Conservation (phyloP, 2,329 filamentous ascomycete genomes). For the Colletotrichum sojae region DNA sequence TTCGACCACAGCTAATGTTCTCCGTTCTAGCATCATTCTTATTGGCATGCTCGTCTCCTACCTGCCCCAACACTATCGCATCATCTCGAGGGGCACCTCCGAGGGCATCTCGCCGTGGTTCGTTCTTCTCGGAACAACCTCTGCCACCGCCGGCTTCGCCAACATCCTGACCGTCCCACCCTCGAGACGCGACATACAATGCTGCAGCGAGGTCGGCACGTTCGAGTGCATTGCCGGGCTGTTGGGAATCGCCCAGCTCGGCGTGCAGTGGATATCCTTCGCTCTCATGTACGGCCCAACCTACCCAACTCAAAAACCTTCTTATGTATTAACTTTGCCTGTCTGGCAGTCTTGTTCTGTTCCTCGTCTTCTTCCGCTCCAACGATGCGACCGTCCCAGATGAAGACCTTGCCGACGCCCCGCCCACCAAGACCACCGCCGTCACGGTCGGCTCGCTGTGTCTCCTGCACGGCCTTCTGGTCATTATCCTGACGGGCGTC, state of each 20-base stretch:
- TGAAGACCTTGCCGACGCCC: slow-evolving; percentile 64
- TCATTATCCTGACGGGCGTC: slow-evolving; percentile 77
- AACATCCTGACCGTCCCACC: slow-evolving; percentile 93
- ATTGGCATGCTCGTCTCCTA: slow-evolving; percentile 93
- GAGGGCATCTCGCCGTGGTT: slow-evolving; percentile 98
- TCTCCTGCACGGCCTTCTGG: slow-evolving; percentile 80
- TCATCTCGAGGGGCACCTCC: slow-evolving; percentile 86
- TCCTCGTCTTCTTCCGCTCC: slow-evolving; percentile 92
- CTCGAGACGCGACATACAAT: slow-evolving; percentile 85
- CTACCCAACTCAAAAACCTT: background rate
- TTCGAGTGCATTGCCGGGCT: slow-evolving; percentile 89
- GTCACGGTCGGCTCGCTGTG: slow-evolving; percentile 80
- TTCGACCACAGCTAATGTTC: slow-evolving; percentile 41
- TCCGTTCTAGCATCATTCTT: slow-evolving; percentile 74
- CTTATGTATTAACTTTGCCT: slow-evolving; percentile 1
- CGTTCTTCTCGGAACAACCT: slow-evolving; percentile 92
- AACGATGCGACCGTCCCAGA: slow-evolving; percentile 65
- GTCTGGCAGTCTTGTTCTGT: slow-evolving; percentile 82
- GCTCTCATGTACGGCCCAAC: slow-evolving; percentile 80
- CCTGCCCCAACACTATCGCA: slow-evolving; percentile 93
- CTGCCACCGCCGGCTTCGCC: slow-evolving; percentile 88
- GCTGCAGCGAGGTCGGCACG: slow-evolving; percentile 84
- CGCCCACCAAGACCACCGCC: slow-evolving; percentile 83
- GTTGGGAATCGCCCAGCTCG: slow-evolving; percentile 91
- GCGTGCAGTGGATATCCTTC: slow-evolving; percentile 93